Evolutionary conservation across 176 grass and related monocot species (phyloP), one percentile per base, ranked within the genome.

Genomic region (Paspalum notatum): DNA sequence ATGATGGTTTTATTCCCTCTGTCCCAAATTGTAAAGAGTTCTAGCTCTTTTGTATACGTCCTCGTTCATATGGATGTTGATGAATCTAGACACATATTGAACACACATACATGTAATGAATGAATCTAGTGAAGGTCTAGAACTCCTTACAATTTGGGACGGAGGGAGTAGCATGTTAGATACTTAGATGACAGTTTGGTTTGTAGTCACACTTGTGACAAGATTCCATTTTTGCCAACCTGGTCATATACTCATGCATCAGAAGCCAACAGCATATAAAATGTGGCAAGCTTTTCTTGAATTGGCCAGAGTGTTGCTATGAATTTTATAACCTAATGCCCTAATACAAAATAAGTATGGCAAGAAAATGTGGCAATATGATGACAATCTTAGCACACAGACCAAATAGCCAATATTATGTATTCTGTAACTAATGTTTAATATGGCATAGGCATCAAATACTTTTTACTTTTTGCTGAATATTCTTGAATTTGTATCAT

Each of bases 401-500:
- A 79, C 12, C 50, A 74, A 74, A 40, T 37, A 53, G 12, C 32
- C 18, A n/a, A 6, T 43, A 44, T 44, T 61, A 25, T 38, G 18
- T 24, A 25, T 24, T 66, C 6, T 46, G 3, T 84, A 80, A 20
- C 45, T 80, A 62, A 69, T 55, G 14, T 80, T 24, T 47, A 62
- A 52, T 63, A 55, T 61, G 66, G 12, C 22, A 39, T 13, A n/a
- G 38, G 56, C n/a, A 74, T 62, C 43, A 80, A 24, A 1, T 75
- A 75, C 12, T 18, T 26, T 65, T 83, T 17, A 68, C 8, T 68
- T 76, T 41, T 12, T 25, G 55, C 11, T 83, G 18, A 74, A 13
- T 21, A 53, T 75, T 50, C 64, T 27, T 40, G 63, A 58, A 68
- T 56, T 76, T 90, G 74, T 52, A 66, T 85, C 56, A 18, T 95